Conservation (phyloP, 768 basidiomycete species). For the Arthromyces matolae region DNA sequence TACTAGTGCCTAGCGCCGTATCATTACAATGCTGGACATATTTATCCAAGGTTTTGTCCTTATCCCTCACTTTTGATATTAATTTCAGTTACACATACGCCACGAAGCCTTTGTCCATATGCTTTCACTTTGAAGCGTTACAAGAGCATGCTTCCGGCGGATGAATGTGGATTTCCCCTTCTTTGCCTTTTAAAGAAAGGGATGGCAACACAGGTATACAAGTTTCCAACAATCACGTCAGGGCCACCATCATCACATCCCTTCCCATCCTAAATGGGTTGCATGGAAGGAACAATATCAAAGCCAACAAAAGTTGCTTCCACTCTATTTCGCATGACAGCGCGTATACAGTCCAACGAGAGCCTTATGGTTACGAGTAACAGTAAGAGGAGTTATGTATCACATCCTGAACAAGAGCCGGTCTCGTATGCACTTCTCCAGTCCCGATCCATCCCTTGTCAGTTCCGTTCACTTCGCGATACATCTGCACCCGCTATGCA, state of each 20-base stretch:
- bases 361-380: background rate
- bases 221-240: constrained; percentile 13
- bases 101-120: constrained; percentile 14
- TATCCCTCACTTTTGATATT: constrained; percentile 7
- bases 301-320: constrained; percentile 1
- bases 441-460: background rate
- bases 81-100: constrained; percentile 15
- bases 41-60: constrained; percentile 4
- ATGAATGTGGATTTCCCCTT: constrained; percentile 3
- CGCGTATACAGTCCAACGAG: background rate
- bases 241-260: constrained; percentile 15
- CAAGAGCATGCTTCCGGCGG: background rate
- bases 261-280: background rate
- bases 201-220: background rate
- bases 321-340: constrained; percentile 5
- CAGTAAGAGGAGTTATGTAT: background rate
- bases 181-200: constrained; percentile 3
- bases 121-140: background rate
- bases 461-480: constrained; percentile 7
- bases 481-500: background rate
- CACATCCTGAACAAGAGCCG: constrained; percentile 1
- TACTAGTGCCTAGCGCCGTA: constrained; percentile 13
- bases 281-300: background rate
- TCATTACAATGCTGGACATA: constrained; percentile 4
- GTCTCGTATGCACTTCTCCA: no score